A percentile compares a stretch with the other conserved stretches of the same genome.
These are phyloP conservation scores for Colletotrichum sansevieriae DNA, from an alignment of 2,329 filamentous ascomycete species.

Conservation along the genomic window DNA sequence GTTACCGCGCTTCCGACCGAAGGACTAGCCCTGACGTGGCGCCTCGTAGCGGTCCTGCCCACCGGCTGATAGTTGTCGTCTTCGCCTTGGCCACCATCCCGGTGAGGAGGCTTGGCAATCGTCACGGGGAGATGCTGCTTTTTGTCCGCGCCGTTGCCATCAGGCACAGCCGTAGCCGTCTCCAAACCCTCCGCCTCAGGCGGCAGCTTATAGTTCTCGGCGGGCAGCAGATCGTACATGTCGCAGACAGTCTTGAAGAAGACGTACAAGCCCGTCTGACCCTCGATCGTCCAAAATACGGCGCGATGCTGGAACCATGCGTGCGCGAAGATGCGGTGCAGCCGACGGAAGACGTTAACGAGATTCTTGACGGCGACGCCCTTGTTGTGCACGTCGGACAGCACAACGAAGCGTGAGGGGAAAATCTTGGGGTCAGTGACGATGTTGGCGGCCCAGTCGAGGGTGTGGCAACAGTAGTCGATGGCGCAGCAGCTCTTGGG, in stretches of 20 bases:
- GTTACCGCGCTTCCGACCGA: constrained; percentile 83
- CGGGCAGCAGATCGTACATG: constrained; percentile 86
- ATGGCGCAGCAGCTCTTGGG: constrained; percentile 98
- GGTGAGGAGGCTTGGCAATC: constrained; percentile 53
- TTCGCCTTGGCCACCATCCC: constrained; percentile 49
- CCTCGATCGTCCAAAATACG: constrained; percentile 95
- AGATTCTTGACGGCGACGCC: constrained; percentile 82
- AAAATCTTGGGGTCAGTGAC: constrained; percentile 96
- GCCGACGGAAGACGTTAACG: constrained; percentile 92
- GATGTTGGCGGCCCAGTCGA: constrained; percentile 97
- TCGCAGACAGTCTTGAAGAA: constrained; percentile 99
- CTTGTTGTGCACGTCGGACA: constrained; percentile 69
- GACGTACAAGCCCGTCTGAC: constrained; percentile 90
- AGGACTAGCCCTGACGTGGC: constrained; percentile 84
- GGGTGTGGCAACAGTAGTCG: constrained; percentile 98
- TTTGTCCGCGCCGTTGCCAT: constrained; percentile 49
- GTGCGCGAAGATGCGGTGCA: constrained; percentile 97
- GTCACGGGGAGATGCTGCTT: constrained; percentile 49
- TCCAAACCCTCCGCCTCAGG: constrained; percentile 91
- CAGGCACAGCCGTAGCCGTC: constrained; percentile 55
- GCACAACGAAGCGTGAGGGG: constrained; percentile 80
- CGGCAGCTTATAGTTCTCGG: constrained; percentile 96
- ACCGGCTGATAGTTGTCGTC: constrained; percentile 67
- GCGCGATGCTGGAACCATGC: constrained; percentile 98
- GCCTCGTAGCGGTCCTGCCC: constrained; percentile 79